Conservation (phyloP, 1,139 yeast genomes). For the Hemisphaericaspora subhashii region DNA sequence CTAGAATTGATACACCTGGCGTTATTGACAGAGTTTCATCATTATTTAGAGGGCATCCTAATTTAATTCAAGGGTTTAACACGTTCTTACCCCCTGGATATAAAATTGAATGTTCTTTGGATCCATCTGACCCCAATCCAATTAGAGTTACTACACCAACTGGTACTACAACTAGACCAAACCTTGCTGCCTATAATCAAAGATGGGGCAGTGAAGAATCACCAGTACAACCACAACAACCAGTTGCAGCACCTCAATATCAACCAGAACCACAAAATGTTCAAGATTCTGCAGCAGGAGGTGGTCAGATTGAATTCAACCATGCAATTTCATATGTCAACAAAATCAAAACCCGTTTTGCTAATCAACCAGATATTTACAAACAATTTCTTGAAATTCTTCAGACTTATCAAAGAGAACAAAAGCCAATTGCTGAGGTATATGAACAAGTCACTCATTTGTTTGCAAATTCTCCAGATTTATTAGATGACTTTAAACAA, state of each 20-base stretch:
- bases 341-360: slow-evolving; percentile 90
- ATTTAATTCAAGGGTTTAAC: slow-evolving; percentile 92
- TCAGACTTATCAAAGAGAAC: slow-evolving; percentile 95
- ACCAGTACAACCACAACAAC: slow-evolving; percentile 19
- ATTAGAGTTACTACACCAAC: slow-evolving; percentile 94
- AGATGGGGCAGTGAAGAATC: slow-evolving; percentile 25
- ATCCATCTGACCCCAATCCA: slow-evolving; percentile 89
- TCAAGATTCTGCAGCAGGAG: slow-evolving; percentile 24
- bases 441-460: slow-evolving; percentile 88
- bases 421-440: slow-evolving; percentile 91
- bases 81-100: slow-evolving; percentile 97
- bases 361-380: slow-evolving; percentile 93
- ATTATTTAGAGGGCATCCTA: slow-evolving; percentile 88
- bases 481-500: slow-evolving; percentile 90
- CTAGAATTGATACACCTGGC: slow-evolving; percentile 93
- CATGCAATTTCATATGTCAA: slow-evolving; percentile 96
- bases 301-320: slow-evolving; percentile 91
- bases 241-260: slow-evolving; percentile 19
- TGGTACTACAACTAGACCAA: slow-evolving; percentile 78
- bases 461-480: slow-evolving; percentile 91
- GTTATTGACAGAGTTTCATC: slow-evolving; percentile 94
- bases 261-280: slow-evolving; percentile 19
- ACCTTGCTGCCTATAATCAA: slow-evolving; percentile 29
- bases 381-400: slow-evolving; percentile 91
- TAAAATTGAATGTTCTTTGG: slow-evolving; percentile 86